Evolutionary conservation across 768 basidiomycete genomes (phyloP).

Genomic region (Trametes punicea): DNA sequence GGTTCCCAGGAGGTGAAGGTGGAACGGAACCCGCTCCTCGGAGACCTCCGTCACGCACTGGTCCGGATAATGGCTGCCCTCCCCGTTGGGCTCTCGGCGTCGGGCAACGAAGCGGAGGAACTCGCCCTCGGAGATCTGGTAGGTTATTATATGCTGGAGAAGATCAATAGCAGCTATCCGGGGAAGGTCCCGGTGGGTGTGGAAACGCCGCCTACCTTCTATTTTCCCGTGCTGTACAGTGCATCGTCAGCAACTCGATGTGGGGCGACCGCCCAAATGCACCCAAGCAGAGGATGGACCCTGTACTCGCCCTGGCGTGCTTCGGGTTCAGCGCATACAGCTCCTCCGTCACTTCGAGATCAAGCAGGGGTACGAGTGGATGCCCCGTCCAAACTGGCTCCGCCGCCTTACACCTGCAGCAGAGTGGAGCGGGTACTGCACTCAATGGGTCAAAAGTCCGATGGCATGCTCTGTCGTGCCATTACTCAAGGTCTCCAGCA

Average conservation of each 20-base stretch:
- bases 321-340: conserved; percentile 4
- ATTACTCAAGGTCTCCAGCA: too few relatives aligned
- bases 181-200: background rate
- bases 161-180: background rate
- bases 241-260: background rate
- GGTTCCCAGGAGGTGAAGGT: conserved; percentile 22
- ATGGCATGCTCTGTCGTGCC: too few relatives aligned
- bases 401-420: conserved; percentile 8
- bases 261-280: background rate
- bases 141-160: conserved; percentile 16
- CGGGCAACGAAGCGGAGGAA: conserved; percentile 20
- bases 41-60: conserved; percentile 21
- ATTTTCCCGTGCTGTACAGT: conserved; percentile 7
- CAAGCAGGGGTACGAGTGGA: conserved; percentile 22
- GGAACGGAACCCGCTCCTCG: conserved; percentile 16
- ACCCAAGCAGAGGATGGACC: conserved; percentile 6
- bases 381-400: conserved; percentile 23
- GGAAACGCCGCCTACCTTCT: background rate
- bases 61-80: conserved; percentile 16
- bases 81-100: conserved; percentile 7
- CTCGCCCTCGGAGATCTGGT: conserved; percentile 20
- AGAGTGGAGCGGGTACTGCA: too few relatives aligned
- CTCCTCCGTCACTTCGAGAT: conserved; percentile 21
- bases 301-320: conserved; percentile 3
- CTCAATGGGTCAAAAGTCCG: too few relatives aligned